Evolutionary conservation across 768 basidiomycete species (phyloP).

Genomic region (Tulasnella sp.): DNA sequence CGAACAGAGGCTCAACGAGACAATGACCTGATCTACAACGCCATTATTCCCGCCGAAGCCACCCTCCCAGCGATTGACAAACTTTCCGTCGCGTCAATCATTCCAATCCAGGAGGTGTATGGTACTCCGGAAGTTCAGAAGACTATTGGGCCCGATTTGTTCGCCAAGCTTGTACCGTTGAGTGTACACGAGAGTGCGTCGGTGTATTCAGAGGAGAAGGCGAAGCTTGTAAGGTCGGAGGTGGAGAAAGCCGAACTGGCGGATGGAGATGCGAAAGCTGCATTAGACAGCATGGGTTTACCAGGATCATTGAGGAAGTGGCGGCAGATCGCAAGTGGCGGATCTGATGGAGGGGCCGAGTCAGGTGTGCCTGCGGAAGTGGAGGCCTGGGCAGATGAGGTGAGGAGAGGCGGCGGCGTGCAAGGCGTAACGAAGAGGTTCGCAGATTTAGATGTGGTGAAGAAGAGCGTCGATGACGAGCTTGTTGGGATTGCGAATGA

Average conservation of each 20-base stretch:
- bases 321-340: constrained; percentile 54
- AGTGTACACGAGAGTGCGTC: constrained; percentile 93
- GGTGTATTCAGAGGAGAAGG: constrained; percentile 98
- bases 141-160: constrained; percentile 87
- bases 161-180: constrained; percentile 75
- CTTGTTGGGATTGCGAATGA: constrained; percentile 54
- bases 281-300: constrained; percentile 72
- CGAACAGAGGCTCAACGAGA: constrained; percentile 70
- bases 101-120: constrained; percentile 92
- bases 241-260: constrained; percentile 78
- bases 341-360: constrained; percentile 49
- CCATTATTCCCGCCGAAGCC: constrained; percentile 68
- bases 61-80: constrained; percentile 77
- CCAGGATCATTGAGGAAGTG: constrained; percentile 59
- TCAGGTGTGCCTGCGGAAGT: constrained; percentile 51
- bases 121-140: constrained; percentile 84
- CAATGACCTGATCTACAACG: constrained; percentile 97
- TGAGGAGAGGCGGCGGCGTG: constrained; percentile 53
- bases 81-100: constrained; percentile 65
- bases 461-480: constrained; percentile 45
- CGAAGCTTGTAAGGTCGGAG: constrained; percentile 81
- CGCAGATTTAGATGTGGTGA: constrained; percentile 46
- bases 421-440: constrained; percentile 60
- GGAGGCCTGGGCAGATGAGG: constrained; percentile 63
- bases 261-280: constrained; percentile 68